Percentiles rank a stretch among this genome's conserved stretches.
phyloP scores from a whole-genome alignment of 192 early-diverging fungal species.

The Backusella tarrabulga region DNA sequence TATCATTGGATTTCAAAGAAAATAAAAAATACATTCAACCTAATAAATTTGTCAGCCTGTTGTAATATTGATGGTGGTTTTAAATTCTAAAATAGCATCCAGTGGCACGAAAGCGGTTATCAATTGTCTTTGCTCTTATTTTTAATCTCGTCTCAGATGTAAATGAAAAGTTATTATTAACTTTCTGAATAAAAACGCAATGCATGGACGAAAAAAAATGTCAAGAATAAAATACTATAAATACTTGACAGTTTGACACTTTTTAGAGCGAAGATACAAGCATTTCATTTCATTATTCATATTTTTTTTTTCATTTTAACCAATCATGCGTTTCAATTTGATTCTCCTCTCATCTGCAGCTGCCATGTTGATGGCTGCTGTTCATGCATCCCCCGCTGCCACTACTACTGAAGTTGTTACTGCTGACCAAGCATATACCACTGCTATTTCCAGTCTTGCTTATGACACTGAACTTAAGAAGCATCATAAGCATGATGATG shows the following conservation, averaged over 20 bases:
- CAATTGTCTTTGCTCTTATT: neutral
- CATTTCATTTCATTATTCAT: slow-evolving; percentile 6
- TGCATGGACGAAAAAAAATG: neutral
- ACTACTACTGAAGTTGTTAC: neutral
- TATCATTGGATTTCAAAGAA: neutral
- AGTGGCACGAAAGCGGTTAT: neutral
- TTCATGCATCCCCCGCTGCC: neutral
- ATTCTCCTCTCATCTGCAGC: neutral
- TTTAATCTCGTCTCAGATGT: neutral
- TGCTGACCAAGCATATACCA: neutral
- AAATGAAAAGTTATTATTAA: neutral
- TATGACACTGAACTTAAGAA: neutral
- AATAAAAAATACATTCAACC: neutral
- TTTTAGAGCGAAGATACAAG: neutral
- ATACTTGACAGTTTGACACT: neutral
- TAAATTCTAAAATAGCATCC: neutral
- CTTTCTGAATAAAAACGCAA: neutral
- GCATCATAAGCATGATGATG: neutral
- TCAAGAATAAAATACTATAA: neutral
- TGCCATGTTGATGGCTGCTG: neutral
- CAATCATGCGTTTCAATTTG: neutral
- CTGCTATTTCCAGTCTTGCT: neutral
- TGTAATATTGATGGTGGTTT: neutral
- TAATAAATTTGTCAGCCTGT: neutral
- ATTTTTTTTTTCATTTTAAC: neutral